These are phyloP conservation scores for Phylloporus rhodoxanthus DNA, from an alignment of 768 basidiomycete genomes.

Conservation along the genomic window DNA sequence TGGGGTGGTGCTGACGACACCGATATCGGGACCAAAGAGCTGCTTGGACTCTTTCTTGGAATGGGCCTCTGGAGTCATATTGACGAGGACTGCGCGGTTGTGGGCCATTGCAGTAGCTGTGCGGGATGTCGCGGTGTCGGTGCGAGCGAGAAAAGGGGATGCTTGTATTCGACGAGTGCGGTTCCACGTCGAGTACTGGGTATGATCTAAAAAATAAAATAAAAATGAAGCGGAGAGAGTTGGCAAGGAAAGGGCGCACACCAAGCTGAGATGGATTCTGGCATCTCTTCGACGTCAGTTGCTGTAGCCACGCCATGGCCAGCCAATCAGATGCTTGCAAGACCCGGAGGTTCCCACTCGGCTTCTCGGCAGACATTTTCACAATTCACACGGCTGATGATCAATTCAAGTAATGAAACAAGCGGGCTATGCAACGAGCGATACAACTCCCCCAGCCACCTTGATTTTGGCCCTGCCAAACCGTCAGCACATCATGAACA, in stretches of 20 bases:
- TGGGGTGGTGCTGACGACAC: conserved; percentile 62
- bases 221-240: background rate
- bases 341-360: conserved; percentile 1
- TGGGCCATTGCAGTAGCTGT: conserved; percentile 47
- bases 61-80: conserved; percentile 14
- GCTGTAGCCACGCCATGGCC: background rate
- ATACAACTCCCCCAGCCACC: conserved; percentile 91
- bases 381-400: conserved; percentile 1
- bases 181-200: conserved; percentile 54
- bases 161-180: conserved; percentile 48
- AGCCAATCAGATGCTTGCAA: background rate
- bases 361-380: conserved; percentile 5
- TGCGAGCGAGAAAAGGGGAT: conserved; percentile 47
- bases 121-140: conserved; percentile 44
- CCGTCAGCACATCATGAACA: conserved; percentile 16
- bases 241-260: conserved; percentile 26
- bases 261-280: conserved; percentile 35
- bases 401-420: no score
- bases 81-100: conserved; percentile 27
- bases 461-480: conserved; percentile 68
- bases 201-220: conserved; percentile 35
- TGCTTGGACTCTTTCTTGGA: conserved; percentile 55
- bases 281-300: conserved; percentile 17
- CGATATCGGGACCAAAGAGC: conserved; percentile 89
- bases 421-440: conserved; percentile 69